Evolutionary conservation across 106 monocot genomes (phyloP).

Genomic region (Triglochin maritima): DNA sequence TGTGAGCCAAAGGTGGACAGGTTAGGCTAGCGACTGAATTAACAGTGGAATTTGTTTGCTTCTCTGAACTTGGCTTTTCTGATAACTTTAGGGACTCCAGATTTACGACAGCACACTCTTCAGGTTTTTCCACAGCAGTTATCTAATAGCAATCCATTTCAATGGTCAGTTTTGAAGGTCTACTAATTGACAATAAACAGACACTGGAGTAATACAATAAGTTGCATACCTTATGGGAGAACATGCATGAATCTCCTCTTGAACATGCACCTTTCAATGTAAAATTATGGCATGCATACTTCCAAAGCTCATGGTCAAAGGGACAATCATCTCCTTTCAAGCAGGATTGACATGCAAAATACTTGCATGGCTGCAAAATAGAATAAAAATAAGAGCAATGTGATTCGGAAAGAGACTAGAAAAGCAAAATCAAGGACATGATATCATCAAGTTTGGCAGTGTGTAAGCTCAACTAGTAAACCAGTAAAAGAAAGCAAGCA

Average conservation of each 20-base stretch:
- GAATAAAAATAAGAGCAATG: neutral
- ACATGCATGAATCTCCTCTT: conserved; percentile 74
- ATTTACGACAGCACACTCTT: neutral
- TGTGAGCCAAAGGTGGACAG: conserved; percentile 1
- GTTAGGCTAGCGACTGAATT: neutral
- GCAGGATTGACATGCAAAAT: conserved; percentile 53
- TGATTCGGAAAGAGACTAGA: too few species aligned
- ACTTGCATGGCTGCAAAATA: conserved; percentile 64
- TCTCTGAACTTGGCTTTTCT: conserved; percentile 12
- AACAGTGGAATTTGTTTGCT: neutral
- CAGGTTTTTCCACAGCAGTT: conserved; percentile 17
- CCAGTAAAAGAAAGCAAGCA: too few species aligned
- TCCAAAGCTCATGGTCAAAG: conserved; percentile 83
- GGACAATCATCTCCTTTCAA: conserved; percentile 92
- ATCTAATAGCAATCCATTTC: conserved; percentile 21
- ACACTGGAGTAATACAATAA: neutral
- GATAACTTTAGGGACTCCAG: conserved; percentile 7
- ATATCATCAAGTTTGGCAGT: too few species aligned
- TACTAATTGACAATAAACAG: neutral
- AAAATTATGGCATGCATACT: conserved; percentile 79
- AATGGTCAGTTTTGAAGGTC: neutral
- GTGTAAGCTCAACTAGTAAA: too few species aligned
- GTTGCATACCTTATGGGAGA: conserved; percentile 63
- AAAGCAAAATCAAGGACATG: too few species aligned
- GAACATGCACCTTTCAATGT: conserved; percentile 46